Conservation (phyloP, 1,284 basidiomycete genomes). For the Stygiomarasmius scandens region DNA sequence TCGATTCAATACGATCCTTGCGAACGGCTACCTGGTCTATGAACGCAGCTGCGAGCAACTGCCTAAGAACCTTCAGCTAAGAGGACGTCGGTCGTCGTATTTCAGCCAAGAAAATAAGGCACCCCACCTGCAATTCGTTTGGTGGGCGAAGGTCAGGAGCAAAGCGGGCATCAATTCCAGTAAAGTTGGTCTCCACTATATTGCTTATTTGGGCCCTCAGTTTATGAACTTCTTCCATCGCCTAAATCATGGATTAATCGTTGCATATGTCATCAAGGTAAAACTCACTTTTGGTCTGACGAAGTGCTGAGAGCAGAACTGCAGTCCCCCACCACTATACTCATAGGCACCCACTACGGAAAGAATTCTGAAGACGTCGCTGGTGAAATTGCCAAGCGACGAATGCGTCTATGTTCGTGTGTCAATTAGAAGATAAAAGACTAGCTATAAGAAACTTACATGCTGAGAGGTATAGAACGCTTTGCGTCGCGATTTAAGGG, state of each 20-base stretch:
- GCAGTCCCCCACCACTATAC: conserved; percentile 77
- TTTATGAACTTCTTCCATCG: conserved; percentile 99
- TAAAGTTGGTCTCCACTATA: conserved; percentile 77
- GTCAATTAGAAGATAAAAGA: conserved; percentile 1
- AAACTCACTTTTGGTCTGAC: conserved; percentile 81
- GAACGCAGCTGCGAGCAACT: conserved; percentile 88
- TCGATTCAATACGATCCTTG: conserved; percentile 77
- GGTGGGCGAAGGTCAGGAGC: conserved; percentile 71
- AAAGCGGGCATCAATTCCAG: conserved; percentile 61
- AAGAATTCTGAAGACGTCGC: conserved; percentile 88
- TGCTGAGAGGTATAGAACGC: conserved; percentile 82
- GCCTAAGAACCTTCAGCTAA: conserved; percentile 89
- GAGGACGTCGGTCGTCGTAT: neutral
- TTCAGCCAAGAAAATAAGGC: neutral
- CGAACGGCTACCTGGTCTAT: conserved; percentile 96
- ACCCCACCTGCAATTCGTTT: conserved; percentile 67
- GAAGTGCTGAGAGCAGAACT: conserved; percentile 90
- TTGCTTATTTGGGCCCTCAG: conserved; percentile 88
- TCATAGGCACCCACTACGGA: conserved; percentile 97
- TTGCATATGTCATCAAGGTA: neutral
- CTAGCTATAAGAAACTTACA: conserved; percentile 43
- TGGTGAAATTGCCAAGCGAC: conserved; percentile 81
- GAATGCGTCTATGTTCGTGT: conserved; percentile 73
- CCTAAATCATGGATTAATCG: conserved; percentile 46
- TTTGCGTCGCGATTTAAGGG: conserved; percentile 63